phyloP scores from a whole-genome alignment of 2,329 filamentous ascomycete species.

The Pseudogymnoascus sp. region DNA sequence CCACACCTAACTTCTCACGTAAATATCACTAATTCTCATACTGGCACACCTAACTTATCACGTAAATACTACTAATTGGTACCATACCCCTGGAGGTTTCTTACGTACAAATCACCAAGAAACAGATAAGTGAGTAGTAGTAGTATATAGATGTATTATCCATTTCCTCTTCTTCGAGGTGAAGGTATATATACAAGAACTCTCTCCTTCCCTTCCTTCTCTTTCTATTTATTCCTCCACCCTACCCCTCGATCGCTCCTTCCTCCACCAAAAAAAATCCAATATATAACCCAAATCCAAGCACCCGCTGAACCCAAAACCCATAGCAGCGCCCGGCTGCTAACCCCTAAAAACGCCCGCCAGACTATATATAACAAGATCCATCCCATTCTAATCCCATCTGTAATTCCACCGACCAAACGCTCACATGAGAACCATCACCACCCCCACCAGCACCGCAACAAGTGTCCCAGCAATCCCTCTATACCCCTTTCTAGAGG shows the following conservation, averaged over 20 bases:
- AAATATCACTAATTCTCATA: too few relatives aligned
- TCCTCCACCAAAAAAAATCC: too few relatives aligned
- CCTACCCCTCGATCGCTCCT: not conserved
- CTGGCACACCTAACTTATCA: too few relatives aligned
- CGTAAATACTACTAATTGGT: too few relatives aligned
- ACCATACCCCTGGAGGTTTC: not conserved
- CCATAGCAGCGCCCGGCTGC: not conserved
- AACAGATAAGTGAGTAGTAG: not conserved
- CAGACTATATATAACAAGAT: not conserved
- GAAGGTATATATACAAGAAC: not conserved
- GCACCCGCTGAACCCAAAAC: not conserved
- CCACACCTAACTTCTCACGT: too few relatives aligned
- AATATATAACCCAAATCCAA: not conserved
- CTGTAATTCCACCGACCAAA: not conserved
- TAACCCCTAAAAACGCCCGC: not conserved
- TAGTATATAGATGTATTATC: not conserved
- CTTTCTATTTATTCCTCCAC: not conserved
- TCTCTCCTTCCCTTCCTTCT: not conserved
- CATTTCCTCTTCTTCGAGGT: not conserved
- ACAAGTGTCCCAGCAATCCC: not conserved
- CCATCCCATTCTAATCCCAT: not conserved
- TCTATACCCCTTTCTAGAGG: not conserved
- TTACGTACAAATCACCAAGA: not conserved
- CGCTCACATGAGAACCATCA: not conserved
- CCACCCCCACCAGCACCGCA: not conserved